A percentile compares a stretch with the other conserved stretches of the same genome.
These are phyloP conservation scores for Diaporthe citri DNA, from an alignment of 2,329 filamentous ascomycete species.

Conservation along the genomic window DNA sequence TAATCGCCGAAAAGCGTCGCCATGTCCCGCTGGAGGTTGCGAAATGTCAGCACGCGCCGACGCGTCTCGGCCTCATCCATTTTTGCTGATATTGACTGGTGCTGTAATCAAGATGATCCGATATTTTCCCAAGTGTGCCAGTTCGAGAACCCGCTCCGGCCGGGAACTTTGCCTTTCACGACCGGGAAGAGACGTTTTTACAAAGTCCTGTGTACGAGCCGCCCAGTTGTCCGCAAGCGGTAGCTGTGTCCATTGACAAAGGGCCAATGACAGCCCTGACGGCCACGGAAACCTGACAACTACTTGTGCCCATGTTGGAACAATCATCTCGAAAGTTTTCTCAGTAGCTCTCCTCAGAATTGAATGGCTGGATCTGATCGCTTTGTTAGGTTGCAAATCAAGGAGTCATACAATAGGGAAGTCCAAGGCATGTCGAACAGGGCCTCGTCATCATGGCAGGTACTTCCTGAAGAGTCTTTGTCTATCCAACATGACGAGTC, in stretches of 20 bases:
- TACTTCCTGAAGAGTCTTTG: not conserved
- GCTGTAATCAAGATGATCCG: not conserved
- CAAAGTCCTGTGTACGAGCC: not conserved
- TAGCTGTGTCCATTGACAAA: not conserved
- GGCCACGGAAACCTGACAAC: not conserved
- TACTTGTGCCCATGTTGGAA: not conserved
- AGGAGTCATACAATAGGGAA: not conserved
- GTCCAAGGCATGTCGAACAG: not conserved
- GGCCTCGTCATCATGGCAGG: not conserved
- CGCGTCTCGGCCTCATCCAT: not conserved
- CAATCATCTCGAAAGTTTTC: not conserved
- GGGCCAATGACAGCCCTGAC: not conserved
- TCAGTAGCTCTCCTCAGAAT: not conserved
- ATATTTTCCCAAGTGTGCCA: not conserved
- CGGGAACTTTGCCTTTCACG: too few relatives aligned
- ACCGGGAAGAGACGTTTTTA: not conserved
- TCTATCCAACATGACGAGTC: not conserved
- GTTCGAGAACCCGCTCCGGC: not conserved
- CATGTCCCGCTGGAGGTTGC: not conserved
- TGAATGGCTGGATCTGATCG: not conserved
- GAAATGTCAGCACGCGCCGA: not conserved
- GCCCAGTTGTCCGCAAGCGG: constrained; percentile 17
- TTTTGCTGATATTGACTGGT: not conserved
- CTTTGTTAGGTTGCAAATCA: not conserved
- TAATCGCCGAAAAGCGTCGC: not conserved